Conservation (phyloP, 2,329 filamentous ascomycete genomes). For the Fusarium sp. region DNA sequence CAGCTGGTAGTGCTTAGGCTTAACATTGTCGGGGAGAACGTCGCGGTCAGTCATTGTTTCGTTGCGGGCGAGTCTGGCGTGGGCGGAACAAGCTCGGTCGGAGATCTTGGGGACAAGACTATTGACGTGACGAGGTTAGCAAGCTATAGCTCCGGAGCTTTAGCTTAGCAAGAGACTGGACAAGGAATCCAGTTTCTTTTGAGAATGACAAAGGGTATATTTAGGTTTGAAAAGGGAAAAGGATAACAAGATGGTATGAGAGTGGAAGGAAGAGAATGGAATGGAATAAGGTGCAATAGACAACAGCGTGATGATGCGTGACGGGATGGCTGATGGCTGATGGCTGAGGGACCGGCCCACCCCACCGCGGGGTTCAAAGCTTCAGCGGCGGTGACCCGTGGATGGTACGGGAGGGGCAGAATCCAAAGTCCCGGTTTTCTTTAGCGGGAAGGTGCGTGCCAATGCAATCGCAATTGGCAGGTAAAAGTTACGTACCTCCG, state of each 20-base stretch:
- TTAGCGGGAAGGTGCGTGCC: conserved; percentile 11
- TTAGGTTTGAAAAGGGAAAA: conserved; percentile 2
- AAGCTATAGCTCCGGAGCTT: conserved; percentile 44
- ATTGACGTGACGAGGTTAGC: conserved; percentile 25
- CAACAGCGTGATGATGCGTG: conserved; percentile 41
- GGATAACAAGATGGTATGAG: conserved; percentile 11
- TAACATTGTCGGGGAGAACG: conserved; percentile 75
- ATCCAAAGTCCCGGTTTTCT: not conserved
- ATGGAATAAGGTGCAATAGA: conserved; percentile 21
- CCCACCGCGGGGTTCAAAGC: conserved; percentile 34
- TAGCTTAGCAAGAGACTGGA: conserved; percentile 31
- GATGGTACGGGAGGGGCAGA: conserved; percentile 17
- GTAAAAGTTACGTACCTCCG: conserved; percentile 47
- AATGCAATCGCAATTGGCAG: not conserved
- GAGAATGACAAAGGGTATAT: conserved; percentile 15
- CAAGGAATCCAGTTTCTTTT: conserved; percentile 6
- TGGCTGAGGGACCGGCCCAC: conserved; percentile 10
- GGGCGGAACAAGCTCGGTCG: conserved; percentile 55
- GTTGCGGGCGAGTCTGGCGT: conserved; percentile 54
- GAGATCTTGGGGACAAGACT: conserved; percentile 49
- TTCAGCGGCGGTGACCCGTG: conserved; percentile 20
- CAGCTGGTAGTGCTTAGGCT: conserved; percentile 88
- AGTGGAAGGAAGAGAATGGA: conserved; percentile 7
- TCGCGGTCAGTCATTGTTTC: conserved; percentile 71
- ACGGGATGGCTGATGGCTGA: conserved; percentile 3